Base-by-base conservation (phyloP, 1,284 basidiomycete species). In the Tylopilus orsonianus region DNA sequence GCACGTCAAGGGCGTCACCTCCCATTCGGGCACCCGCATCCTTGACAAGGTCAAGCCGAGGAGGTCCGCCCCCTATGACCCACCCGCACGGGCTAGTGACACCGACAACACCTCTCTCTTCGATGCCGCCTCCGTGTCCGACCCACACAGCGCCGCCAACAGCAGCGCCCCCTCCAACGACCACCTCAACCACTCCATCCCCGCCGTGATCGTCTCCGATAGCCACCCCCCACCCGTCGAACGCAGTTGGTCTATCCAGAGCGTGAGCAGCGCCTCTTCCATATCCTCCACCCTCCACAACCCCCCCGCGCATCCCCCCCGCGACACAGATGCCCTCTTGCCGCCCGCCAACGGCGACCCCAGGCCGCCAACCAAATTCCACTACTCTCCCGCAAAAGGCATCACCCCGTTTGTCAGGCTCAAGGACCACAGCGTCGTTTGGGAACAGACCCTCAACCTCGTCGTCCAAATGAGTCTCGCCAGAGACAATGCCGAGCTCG, bases 1-100 rank as follows among this genome's bases (percentile, higher is more conserved):
- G 89, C 85, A 81, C 64, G 79, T 91, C 69, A 86, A 83, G 69
- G 75, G 81, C 55, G 80, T 81, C 13, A 75, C 79, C 32, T 66
- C 70, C 13, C 66, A 68, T 16, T 61, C 74, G 2, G 67, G 73
- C 9, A 63, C 65, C 27, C 56, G 72, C 38, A 61, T 74, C 14
- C 54, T 69, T 40, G 71, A 69, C 62, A 72, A 61, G 52, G 56
- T 68, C 55, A 63, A 52, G 71, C 70, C 67, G 43, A 55, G 63
- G 56, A 58, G 67, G 59, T 30, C 71, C 65, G 58, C 48, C 29
- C 44, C 56, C 19, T 18, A 33, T 5, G 32, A 24, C 0, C 44
- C 56, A 5, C 41, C 23, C 22, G 18, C 45, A 9, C 44, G 47
- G 30, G 49, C 60, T 32, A 58, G 52, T 39, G 69, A 70, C 32